Percentiles rank a stretch among this genome's conserved stretches.
These are phyloP conservation scores for Terana coerulea DNA, from an alignment of 768 basidiomycete genomes.

Conservation along the genomic window DNA sequence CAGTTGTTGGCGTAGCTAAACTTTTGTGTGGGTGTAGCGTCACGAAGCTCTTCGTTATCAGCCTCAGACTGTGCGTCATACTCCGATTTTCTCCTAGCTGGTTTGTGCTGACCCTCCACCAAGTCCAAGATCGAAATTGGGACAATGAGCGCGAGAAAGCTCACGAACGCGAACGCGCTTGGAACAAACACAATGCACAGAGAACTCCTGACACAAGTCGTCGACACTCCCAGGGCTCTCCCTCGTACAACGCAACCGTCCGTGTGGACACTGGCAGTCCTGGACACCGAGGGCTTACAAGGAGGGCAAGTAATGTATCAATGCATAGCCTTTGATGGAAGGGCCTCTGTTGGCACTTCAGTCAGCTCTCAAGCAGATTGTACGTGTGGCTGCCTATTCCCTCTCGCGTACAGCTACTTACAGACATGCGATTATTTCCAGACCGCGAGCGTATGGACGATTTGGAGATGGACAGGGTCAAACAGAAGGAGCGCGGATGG, in stretches of 20 bases:
- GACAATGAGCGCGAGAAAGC: conserved; percentile 28
- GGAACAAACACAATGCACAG: conserved; percentile 33
- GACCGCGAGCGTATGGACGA: conserved; percentile 44
- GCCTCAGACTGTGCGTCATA: conserved; percentile 22
- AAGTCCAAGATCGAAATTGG: conserved; percentile 27
- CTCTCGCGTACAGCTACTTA: conserved; percentile 4
- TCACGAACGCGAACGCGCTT: conserved; percentile 44
- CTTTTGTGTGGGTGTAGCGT: conserved; percentile 20
- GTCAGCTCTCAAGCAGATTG: conserved; percentile 49
- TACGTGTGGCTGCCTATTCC: conserved; percentile 28
- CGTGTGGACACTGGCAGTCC: conserved; percentile 12
- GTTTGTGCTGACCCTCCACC: conserved; percentile 3
- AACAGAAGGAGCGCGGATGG: conserved; percentile 51
- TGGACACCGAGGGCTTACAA: conserved; percentile 13
- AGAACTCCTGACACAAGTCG: conserved; percentile 15
- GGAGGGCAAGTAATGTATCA: conserved; percentile 38
- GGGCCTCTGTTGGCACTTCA: conserved; percentile 42
- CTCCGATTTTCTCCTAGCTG: neutral
- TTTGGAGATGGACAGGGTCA: conserved; percentile 39
- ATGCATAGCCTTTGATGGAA: conserved; percentile 37
- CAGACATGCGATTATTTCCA: conserved; percentile 17
- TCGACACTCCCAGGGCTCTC: conserved; percentile 17
- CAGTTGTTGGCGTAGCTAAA: neutral
- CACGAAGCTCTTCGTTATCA: conserved; percentile 26
- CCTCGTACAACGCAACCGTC: conserved; percentile 1